These are phyloP conservation scores for Geotrichum reessii DNA, from an alignment of 1,139 yeast species.

Conservation along the genomic window DNA sequence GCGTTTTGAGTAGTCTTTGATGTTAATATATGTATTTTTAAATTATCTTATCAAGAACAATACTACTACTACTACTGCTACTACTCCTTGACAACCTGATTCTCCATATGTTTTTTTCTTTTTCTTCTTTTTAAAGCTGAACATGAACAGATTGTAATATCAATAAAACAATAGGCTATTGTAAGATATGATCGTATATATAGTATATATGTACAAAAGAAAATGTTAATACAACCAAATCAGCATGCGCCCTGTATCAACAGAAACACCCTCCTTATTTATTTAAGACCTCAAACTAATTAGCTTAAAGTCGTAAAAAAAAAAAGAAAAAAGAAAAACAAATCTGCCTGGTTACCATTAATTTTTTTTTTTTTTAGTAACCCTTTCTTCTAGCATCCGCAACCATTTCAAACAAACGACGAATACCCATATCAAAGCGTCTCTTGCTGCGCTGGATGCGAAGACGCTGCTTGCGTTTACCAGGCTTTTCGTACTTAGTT, in stretches of 20 bases:
- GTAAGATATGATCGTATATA: background rate
- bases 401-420: constrained; percentile 35
- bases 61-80: too few species aligned
- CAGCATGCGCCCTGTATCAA: background rate
- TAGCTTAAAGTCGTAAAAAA: too few species aligned
- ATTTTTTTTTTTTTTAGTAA: too few species aligned
- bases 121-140: background rate
- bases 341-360: too few species aligned
- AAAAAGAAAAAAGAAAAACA: background rate
- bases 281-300: too few species aligned
- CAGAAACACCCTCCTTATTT: background rate
- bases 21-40: too few species aligned
- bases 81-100: too few species aligned
- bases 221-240: background rate
- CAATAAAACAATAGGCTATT: background rate
- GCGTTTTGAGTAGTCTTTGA: too few species aligned
- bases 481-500: constrained; percentile 35
- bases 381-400: constrained; percentile 37
- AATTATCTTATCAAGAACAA: too few species aligned
- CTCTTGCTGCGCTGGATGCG: constrained; percentile 32
- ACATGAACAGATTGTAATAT: background rate
- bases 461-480: constrained; percentile 34
- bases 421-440: constrained; percentile 34
- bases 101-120: background rate
- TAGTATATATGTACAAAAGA: background rate